A percentile compares a stretch with the other conserved stretches of the same genome.
These are phyloP conservation scores for Suillus spraguei DNA, from an alignment of 768 basidiomycete species.

Conservation along the genomic window DNA sequence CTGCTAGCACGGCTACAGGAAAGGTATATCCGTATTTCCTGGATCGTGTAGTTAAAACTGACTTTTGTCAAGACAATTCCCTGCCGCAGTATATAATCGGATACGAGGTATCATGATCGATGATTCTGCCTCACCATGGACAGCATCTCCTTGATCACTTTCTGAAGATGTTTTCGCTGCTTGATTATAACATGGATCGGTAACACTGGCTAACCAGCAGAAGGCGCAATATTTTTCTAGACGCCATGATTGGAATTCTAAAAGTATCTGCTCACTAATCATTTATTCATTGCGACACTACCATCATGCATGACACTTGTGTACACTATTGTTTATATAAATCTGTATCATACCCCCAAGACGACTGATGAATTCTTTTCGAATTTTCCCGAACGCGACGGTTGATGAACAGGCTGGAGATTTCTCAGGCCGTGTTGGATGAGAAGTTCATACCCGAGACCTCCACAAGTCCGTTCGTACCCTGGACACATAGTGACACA, in stretches of 20 bases:
- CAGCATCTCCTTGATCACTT: conserved; percentile 20
- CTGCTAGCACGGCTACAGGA: conserved; percentile 73
- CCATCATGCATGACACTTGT: conserved; percentile 12
- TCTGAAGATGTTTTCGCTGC: background rate
- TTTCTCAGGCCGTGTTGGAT: background rate
- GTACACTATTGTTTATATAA: conserved; percentile 14
- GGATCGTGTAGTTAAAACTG: conserved; percentile 12
- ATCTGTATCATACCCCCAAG: conserved; percentile 15
- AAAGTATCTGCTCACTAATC: conserved; percentile 17
- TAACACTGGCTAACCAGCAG: background rate
- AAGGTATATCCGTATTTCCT: conserved; percentile 48
- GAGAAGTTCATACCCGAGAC: too few species aligned
- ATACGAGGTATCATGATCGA: conserved; percentile 83
- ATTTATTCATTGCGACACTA: conserved; percentile 13
- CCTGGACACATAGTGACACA: too few species aligned
- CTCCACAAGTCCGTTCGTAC: too few species aligned
- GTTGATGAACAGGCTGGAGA: background rate
- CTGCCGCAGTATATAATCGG: conserved; percentile 75
- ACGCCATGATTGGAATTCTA: conserved; percentile 6
- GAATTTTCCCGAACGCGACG: background rate
- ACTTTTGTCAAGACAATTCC: conserved; percentile 57
- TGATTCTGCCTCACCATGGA: conserved; percentile 55
- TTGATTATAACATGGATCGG: conserved; percentile 14
- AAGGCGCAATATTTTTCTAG: conserved; percentile 14
- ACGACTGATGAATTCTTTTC: background rate